Evolutionary conservation across 1,139 yeast species (phyloP).

Genomic region (Diutina pseudorugosa): DNA sequence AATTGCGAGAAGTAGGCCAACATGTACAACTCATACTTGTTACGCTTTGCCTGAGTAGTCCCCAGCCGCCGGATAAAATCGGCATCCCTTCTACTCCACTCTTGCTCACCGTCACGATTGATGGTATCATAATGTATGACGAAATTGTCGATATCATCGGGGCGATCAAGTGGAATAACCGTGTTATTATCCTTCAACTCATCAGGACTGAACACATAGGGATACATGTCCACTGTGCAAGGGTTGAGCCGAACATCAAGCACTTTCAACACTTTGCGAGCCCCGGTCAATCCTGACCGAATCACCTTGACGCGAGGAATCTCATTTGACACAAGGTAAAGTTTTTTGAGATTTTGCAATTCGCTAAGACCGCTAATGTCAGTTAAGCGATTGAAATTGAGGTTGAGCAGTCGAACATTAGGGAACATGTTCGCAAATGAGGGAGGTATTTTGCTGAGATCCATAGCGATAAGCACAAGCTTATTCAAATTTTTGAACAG

Average conservation of each 20-base stretch:
- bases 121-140: conserved; percentile 29
- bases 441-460: conserved; percentile 22
- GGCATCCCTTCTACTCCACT: conserved; percentile 27
- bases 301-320: conserved; percentile 22
- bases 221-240: conserved; percentile 34
- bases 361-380: conserved; percentile 18
- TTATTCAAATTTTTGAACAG: conserved; percentile 27
- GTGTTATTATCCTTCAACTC: conserved; percentile 6
- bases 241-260: conserved; percentile 25
- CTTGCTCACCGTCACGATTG: conserved; percentile 16
- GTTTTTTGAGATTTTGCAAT: conserved; percentile 22
- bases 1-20: background rate
- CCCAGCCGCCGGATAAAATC: conserved; percentile 15
- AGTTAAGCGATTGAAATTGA: conserved; percentile 35
- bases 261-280: conserved; percentile 24
- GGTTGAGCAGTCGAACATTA: conserved; percentile 33
- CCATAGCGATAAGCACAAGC: conserved; percentile 34
- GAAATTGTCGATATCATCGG: conserved; percentile 36
- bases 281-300: conserved; percentile 19
- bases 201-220: conserved; percentile 13
- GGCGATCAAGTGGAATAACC: conserved; percentile 28
- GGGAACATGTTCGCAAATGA: conserved; percentile 29
- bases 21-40: conserved; percentile 4
- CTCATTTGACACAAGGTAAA: conserved; percentile 36
- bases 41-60: conserved; percentile 9